Evolutionary conservation across 2,329 filamentous ascomycete genomes (phyloP), one percentile per base, ranked within the genome.

Genomic region (Penicillium sclerotiorum): DNA sequence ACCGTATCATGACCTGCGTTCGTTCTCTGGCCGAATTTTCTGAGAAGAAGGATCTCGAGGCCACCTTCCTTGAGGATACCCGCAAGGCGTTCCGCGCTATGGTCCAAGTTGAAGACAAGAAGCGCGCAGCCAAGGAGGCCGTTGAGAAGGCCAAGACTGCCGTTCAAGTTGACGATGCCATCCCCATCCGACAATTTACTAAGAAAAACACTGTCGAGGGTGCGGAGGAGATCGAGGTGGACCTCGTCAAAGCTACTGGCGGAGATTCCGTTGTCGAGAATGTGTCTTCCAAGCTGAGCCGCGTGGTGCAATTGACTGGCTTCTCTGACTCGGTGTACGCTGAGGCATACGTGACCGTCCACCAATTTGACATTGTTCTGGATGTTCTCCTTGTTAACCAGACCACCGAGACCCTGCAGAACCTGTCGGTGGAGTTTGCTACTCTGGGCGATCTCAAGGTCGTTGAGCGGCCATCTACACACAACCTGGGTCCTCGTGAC

Each of bases 261-360:
- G 94, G 93, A 51, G 93, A 97, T 70, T 82, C 86, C 13, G 84
- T 83, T 1, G 80, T 88, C 2, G 94, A 96, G 68, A 91, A 96
- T 58, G 80, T 96, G 2, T 88, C 89, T 11, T 96, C 91, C 47
- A 99, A 99, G 74, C 84, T 99, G 53, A 96, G 88, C 77, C 85
- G 94, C 12, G 93, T 99, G 30, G 94, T 99, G 18, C 94, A 99
- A 73, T 83, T 99, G 38, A 99, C 94, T 15, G 94, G 94, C 53
- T 99, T 99, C 81, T 97, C 94, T 0, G 94, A 99, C 67, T 88
- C 94, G 1, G 94, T 99, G 12, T 99, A 99, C 64, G 94, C 90
- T n/a, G 94, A 99, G 74, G 94, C 94, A 5, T 99, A 99, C 64
- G 93, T 99, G 66, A 96, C 95, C 71, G 93, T 99, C 8, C 92